phyloP scores from a whole-genome alignment of 495 filamentous ascomycete genomes.

The Aspergillus baeticus region DNA sequence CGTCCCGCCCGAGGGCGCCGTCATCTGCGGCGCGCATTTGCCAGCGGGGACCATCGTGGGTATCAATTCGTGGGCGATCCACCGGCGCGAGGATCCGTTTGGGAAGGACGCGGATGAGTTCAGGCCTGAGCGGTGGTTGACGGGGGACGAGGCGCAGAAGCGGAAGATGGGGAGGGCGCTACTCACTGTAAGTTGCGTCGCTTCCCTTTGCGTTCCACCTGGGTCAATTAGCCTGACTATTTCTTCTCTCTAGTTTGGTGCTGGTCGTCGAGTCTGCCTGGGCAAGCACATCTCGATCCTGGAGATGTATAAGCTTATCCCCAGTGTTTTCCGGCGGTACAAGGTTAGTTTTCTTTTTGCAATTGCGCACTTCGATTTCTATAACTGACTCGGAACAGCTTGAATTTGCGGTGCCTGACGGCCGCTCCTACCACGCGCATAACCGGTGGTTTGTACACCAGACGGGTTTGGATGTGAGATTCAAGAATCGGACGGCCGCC shows the following conservation, averaged over 20 bases:
- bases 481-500: no score
- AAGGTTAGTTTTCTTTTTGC: no score
- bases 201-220: no score
- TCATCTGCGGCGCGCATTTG: conserved; percentile 48
- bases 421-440: no score
- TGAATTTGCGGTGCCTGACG: no score
- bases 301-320: conserved; percentile 79
- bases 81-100: conserved; percentile 21
- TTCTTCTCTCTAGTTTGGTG: conserved; percentile 52
- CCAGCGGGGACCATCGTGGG: conserved; percentile 60
- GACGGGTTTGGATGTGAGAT: no score
- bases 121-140: conserved; percentile 30
- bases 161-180: conserved; percentile 22
- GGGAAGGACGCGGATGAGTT: conserved; percentile 25
- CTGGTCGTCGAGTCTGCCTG: conserved; percentile 60
- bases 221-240: no score
- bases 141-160: conserved; percentile 15
- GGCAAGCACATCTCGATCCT: conserved; percentile 71
- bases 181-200: no score
- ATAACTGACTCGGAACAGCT: no score
- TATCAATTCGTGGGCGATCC: conserved; percentile 37
- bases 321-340: conserved; percentile 19
- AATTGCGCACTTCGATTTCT: no score
- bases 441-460: no score
- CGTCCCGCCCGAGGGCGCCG: conserved; percentile 54